phyloP scores from a whole-genome alignment of 129 eudicot genomes.

The Escallonia rubra region DNA sequence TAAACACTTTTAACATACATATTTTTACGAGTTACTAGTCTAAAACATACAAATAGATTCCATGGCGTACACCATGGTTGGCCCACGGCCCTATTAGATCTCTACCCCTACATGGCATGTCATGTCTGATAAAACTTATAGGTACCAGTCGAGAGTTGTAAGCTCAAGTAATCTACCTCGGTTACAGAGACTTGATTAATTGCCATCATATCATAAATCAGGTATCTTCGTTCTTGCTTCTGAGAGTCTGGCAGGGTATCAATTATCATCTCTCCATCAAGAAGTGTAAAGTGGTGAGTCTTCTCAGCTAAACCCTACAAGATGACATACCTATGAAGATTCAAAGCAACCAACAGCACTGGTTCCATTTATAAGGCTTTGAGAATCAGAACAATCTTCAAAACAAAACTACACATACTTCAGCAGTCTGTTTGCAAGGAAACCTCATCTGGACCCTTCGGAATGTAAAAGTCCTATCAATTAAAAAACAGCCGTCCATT shows the following conservation, averaged over 20 bases:
- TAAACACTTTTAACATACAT: too few relatives aligned
- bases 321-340: constrained; percentile 16
- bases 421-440: constrained; percentile 77
- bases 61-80: too few relatives aligned
- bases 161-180: constrained; percentile 45
- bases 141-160: not conserved
- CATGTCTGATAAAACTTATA: too few relatives aligned
- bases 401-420: constrained; percentile 48
- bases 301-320: constrained; percentile 58
- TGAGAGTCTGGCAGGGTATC: constrained; percentile 80
- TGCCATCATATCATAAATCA: constrained; percentile 96
- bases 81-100: too few relatives aligned
- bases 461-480: constrained; percentile 84
- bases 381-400: not conserved
- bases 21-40: too few relatives aligned
- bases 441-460: constrained; percentile 99
- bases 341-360: not conserved
- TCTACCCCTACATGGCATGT: too few relatives aligned
- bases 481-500: constrained; percentile 85
- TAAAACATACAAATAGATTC: too few relatives aligned
- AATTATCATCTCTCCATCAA: constrained; percentile 99
- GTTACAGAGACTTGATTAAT: constrained; percentile 57
- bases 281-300: constrained; percentile 87
- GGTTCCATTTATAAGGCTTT: not conserved
- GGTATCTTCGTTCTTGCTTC: constrained; percentile 97